phyloP scores from a whole-genome alignment of 1,284 basidiomycete genomes.

The Marasmius tenuissimus region DNA sequence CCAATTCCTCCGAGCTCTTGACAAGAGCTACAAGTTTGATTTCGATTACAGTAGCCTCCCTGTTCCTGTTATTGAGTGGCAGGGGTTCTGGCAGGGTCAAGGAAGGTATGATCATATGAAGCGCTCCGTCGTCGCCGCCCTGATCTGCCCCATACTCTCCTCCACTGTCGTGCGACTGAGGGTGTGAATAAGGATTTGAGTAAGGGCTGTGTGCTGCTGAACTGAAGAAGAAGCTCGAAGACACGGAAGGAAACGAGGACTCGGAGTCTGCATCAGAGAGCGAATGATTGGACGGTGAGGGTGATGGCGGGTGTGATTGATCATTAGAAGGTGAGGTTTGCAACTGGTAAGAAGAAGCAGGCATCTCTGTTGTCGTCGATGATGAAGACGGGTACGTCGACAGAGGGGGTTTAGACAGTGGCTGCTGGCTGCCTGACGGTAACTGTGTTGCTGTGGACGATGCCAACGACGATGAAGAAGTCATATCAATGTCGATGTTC shows the following conservation, averaged over 20 bases:
- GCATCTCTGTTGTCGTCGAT: no score
- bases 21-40: background rate
- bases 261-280: background rate
- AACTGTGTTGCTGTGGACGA: background rate
- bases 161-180: background rate
- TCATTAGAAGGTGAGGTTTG: background rate
- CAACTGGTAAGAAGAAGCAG: background rate
- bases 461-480: background rate
- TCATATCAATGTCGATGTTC: background rate
- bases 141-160: background rate
- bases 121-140: background rate
- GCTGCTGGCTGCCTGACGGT: background rate
- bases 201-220: background rate
- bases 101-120: background rate
- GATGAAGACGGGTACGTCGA: background rate
- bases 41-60: background rate
- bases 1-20: background rate
- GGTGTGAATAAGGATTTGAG: background rate
- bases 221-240: background rate
- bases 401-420: background rate
- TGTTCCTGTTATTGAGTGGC: background rate
- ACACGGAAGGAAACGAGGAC: background rate
- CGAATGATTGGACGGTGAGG: background rate
- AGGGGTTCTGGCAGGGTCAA: background rate
- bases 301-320: background rate